These are phyloP conservation scores for Apophysomyces trapeziformis DNA, from an alignment of 371 early-diverging fungal genomes.

Conservation along the genomic window DNA sequence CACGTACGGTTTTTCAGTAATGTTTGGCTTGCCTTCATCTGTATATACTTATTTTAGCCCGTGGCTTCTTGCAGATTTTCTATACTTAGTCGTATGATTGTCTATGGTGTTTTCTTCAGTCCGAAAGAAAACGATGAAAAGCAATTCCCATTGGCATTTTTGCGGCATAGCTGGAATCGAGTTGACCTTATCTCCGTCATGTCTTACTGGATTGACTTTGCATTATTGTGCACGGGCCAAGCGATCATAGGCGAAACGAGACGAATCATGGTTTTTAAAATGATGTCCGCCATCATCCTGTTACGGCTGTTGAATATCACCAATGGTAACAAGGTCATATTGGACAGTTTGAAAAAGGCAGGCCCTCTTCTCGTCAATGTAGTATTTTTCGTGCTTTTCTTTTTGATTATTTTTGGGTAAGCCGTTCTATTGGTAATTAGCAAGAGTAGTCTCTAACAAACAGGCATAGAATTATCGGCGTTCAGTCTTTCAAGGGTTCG, in stretches of 20 bases:
- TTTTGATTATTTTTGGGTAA: slow-evolving; percentile 68
- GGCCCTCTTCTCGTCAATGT: slow-evolving; percentile 66
- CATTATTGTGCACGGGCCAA: slow-evolving; percentile 39
- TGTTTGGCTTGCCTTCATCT: background rate
- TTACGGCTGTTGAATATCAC: slow-evolving; percentile 65
- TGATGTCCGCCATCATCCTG: slow-evolving; percentile 58
- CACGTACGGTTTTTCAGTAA: slow-evolving; percentile 50
- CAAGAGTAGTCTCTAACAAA: background rate
- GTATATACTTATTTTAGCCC: slow-evolving; percentile 2
- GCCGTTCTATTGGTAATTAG: slow-evolving; percentile 10
- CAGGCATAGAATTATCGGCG: slow-evolving; percentile 57
- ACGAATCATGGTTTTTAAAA: slow-evolving; percentile 59
- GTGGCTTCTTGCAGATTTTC: slow-evolving; percentile 31
- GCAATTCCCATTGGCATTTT: slow-evolving; percentile 48
- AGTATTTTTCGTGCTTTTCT: slow-evolving; percentile 63
- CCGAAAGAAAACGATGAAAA: slow-evolving; percentile 22
- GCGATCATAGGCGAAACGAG: slow-evolving; percentile 41
- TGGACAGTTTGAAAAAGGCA: slow-evolving; percentile 66
- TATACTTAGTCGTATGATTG: slow-evolving; percentile 53
- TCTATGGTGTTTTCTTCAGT: slow-evolving; percentile 55
- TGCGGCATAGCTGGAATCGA: slow-evolving; percentile 73
- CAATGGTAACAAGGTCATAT: slow-evolving; percentile 62
- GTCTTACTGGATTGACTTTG: slow-evolving; percentile 64
- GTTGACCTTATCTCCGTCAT: slow-evolving; percentile 66
- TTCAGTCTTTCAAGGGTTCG: slow-evolving; percentile 72